Evolutionary conservation across 805 yeast genomes (phyloP).

Genomic region (Sugiyamaella marilandica): DNA sequence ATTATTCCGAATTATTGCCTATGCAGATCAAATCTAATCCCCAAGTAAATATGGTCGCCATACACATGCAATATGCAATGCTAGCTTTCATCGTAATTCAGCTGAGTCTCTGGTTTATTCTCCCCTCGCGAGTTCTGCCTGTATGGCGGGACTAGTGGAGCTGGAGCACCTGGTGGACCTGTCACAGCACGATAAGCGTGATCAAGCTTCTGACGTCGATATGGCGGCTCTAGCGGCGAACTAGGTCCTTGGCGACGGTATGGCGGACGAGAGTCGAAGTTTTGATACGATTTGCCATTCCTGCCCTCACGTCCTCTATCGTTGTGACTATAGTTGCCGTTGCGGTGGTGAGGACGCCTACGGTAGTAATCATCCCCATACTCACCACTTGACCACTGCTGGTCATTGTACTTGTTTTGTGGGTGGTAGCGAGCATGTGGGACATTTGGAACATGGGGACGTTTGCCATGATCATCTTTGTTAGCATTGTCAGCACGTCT

Average conservation of each 20-base stretch:
- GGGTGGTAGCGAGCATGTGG: slow-evolving; percentile 10
- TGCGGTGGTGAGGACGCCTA: background rate
- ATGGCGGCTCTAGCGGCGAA: slow-evolving; percentile 1
- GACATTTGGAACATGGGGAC: slow-evolving; percentile 15
- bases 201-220: slow-evolving; percentile 1
- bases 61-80: background rate
- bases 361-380: background rate
- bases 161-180: no score
- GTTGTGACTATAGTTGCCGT: background rate
- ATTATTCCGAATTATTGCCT: no score
- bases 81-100: background rate
- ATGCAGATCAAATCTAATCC: background rate
- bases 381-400: slow-evolving; percentile 1
- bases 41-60: background rate
- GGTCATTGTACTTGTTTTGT: slow-evolving; percentile 4
- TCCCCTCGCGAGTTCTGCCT: slow-evolving; percentile 4
- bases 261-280: slow-evolving; percentile 8
- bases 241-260: slow-evolving; percentile 2
- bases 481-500: slow-evolving; percentile 5
- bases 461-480: slow-evolving; percentile 3
- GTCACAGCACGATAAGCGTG: background rate
- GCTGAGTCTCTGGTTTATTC: background rate
- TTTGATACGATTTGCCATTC: slow-evolving; percentile 1
- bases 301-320: slow-evolving; percentile 3
- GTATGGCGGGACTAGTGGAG: slow-evolving; percentile 11